These are phyloP conservation scores for Ottelia alismoides DNA, from an alignment of 106 monocot species.

Conservation along the genomic window DNA sequence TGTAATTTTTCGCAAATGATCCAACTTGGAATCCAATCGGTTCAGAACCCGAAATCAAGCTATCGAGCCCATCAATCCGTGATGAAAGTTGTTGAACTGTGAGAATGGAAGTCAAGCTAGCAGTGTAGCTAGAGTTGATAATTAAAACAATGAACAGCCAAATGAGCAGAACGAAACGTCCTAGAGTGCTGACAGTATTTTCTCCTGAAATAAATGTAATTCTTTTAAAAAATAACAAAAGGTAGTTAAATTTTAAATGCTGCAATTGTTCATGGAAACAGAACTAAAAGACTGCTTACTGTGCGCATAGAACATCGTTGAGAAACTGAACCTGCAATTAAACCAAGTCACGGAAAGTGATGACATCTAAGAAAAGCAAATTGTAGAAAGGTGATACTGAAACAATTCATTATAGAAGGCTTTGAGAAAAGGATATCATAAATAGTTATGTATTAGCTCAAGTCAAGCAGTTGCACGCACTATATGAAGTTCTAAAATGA, in stretches of 20 bases:
- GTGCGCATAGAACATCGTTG: conserved; percentile 8
- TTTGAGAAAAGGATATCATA: too few relatives aligned
- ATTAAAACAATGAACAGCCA: conserved; percentile 22
- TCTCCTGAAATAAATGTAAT: conserved; percentile 7
- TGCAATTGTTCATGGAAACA: not conserved
- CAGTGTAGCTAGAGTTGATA: conserved; percentile 12
- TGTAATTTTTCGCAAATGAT: conserved; percentile 1
- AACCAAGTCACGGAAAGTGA: not conserved
- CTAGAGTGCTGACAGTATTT: conserved; percentile 3
- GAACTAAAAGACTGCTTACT: conserved; percentile 5
- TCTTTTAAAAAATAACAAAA: not conserved
- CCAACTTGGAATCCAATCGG: conserved; percentile 10
- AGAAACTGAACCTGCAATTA: conserved; percentile 13
- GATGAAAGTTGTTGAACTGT: conserved; percentile 16
- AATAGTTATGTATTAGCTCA: too few relatives aligned
- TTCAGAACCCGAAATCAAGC: conserved; percentile 1
- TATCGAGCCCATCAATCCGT: conserved; percentile 6
- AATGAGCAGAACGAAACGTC: conserved; percentile 9
- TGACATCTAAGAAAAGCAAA: too few relatives aligned
- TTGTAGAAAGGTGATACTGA: too few relatives aligned
- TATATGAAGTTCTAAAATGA: too few relatives aligned
- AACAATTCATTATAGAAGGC: too few relatives aligned
- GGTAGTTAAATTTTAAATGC: not conserved
- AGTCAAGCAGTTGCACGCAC: too few relatives aligned
- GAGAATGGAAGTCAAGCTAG: conserved; percentile 22